Percentiles rank a stretch among this genome's conserved stretches.
These are phyloP conservation scores for Verticillium zaregamsianum DNA, from an alignment of 2,329 filamentous ascomycete species.

Conservation along the genomic window DNA sequence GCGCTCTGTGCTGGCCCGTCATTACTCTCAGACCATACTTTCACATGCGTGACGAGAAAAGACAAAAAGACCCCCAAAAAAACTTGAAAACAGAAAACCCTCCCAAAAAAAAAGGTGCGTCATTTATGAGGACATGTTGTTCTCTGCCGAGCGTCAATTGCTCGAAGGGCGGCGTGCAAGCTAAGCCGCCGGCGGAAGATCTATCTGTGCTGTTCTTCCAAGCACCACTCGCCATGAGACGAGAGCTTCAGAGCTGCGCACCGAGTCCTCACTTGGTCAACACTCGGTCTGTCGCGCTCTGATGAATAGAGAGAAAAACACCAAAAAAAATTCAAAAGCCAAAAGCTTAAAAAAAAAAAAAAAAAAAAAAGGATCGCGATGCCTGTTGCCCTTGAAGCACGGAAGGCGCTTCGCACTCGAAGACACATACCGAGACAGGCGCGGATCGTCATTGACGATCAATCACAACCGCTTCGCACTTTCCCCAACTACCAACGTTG, in stretches of 20 bases:
- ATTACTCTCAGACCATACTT: not conserved
- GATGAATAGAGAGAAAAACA: not conserved
- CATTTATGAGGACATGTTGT: not conserved
- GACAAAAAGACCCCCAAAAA: not conserved
- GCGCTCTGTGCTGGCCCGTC: not conserved
- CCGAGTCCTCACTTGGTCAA: not conserved
- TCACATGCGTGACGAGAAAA: not conserved
- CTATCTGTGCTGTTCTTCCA: not conserved
- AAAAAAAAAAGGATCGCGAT: no score
- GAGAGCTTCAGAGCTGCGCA: not conserved
- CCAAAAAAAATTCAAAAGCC: not conserved
- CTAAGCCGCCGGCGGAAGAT: not conserved
- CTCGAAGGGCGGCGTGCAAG: not conserved
- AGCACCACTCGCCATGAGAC: not conserved
- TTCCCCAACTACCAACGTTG: not conserved
- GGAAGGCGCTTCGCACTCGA: not conserved
- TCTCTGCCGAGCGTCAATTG: not conserved
- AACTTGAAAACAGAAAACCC: not conserved
- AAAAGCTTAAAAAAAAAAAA: not conserved
- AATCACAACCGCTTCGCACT: not conserved
- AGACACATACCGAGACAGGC: not conserved
- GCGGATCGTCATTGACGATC: no score
- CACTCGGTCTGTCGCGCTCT: not conserved
- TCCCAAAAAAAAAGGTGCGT: not conserved
- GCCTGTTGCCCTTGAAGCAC: not conserved